phyloP scores from a whole-genome alignment of 352 stramenopile species.

The Pilasporangium apinafurcum region DNA sequence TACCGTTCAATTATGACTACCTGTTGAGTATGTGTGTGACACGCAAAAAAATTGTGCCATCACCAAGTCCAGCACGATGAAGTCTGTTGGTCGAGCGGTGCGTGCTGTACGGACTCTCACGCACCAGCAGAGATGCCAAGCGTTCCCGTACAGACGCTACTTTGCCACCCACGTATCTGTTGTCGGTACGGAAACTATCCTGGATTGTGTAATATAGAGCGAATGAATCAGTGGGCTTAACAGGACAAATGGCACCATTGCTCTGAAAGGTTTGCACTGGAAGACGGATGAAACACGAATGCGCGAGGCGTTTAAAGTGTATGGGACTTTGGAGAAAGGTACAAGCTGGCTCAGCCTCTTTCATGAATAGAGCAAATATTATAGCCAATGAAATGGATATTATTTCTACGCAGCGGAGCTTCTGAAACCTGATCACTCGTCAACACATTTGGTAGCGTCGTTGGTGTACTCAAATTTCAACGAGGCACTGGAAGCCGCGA shows the following conservation, averaged over 20 bases:
- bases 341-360: neutral
- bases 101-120: no score
- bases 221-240: neutral
- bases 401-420: slow-evolving; percentile 19
- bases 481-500: slow-evolving; percentile 58
- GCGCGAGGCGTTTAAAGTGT: slow-evolving; percentile 42
- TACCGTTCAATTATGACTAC: no score
- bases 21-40: no score
- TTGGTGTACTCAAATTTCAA: slow-evolving; percentile 66
- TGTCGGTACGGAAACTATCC: slow-evolving; percentile 23
- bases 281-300: slow-evolving; percentile 76
- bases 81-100: no score
- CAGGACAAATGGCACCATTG: no score
- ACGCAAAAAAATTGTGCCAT: no score
- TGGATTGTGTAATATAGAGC: slow-evolving; percentile 1
- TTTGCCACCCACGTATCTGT: slow-evolving; percentile 51
- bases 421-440: slow-evolving; percentile 49
- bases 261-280: slow-evolving; percentile 55
- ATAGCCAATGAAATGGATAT: no score
- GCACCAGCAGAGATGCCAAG: no score
- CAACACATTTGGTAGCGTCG: slow-evolving; percentile 52
- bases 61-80: no score
- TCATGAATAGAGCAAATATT: no score
- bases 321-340: slow-evolving; percentile 53
- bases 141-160: no score